These are phyloP conservation scores for Platismatia glauca DNA, from an alignment of 495 filamentous ascomycete genomes.

Conservation along the genomic window DNA sequence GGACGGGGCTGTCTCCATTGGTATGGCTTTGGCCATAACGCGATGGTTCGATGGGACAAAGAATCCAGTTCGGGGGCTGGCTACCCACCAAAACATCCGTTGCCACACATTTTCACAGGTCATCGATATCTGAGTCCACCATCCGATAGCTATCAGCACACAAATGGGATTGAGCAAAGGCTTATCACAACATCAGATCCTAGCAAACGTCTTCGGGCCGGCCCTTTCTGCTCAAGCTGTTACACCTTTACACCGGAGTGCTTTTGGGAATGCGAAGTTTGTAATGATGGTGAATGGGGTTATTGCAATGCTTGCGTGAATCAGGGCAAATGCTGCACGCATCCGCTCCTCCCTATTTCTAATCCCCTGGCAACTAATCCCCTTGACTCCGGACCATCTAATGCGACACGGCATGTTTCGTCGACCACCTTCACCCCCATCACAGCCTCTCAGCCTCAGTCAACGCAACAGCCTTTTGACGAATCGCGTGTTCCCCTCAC, in stretches of 20 bases:
- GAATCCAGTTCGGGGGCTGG: conserved; percentile 35
- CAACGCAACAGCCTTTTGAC: conserved; percentile 24
- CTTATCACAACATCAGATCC: conserved; percentile 55
- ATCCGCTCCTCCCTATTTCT: conserved; percentile 59
- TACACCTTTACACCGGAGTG: conserved; percentile 61
- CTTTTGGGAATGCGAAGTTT: conserved; percentile 74
- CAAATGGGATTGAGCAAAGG: conserved; percentile 24
- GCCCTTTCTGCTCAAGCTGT: conserved; percentile 76
- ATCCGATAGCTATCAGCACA: conserved; percentile 26
- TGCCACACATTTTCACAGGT: conserved; percentile 58
- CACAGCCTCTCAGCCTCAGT: conserved; percentile 19
- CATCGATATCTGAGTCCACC: conserved; percentile 56
- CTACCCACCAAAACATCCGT: conserved; percentile 32
- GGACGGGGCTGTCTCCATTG: conserved; percentile 70
- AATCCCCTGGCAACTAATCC: background rate
- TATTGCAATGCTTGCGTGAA: conserved; percentile 80
- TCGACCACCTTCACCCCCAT: background rate
- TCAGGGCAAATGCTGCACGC: conserved; percentile 64
- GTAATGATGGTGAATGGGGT: conserved; percentile 88
- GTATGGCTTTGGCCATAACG: conserved; percentile 64
- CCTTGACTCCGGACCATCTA: background rate
- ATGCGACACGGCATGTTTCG: conserved; percentile 1
- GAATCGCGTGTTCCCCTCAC: conserved; percentile 48
- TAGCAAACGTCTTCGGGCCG: conserved; percentile 55
- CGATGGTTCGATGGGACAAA: conserved; percentile 46